Percentiles rank a stretch among this genome's conserved stretches.
Evolutionary conservation across 2,329 filamentous ascomycete genomes (phyloP).

Genomic region (Aureobasidium sp.): DNA sequence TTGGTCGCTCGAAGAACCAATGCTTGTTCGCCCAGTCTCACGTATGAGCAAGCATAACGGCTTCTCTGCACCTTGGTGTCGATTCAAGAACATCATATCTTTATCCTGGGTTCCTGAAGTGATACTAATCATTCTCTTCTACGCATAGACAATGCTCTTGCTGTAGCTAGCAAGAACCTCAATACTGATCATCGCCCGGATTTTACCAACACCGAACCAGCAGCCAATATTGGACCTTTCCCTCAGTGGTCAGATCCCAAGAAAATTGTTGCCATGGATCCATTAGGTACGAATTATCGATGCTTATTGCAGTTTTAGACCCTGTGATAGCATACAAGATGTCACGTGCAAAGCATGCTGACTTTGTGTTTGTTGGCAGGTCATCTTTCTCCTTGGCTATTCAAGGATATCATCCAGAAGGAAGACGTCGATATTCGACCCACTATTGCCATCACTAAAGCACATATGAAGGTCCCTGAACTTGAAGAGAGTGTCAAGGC

Average conservation of each 20-base stretch:
- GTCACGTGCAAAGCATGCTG: background rate
- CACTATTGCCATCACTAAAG: slow-evolving; percentile 84
- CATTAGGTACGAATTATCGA: slow-evolving; percentile 44
- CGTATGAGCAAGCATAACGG: no score
- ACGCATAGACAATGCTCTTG: slow-evolving; percentile 59
- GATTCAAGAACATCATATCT: no score
- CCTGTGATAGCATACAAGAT: no score
- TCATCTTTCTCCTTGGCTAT: slow-evolving; percentile 77
- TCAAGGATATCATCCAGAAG: slow-evolving; percentile 66
- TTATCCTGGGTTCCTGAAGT: no score
- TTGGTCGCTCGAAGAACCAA: background rate
- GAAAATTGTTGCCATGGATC: slow-evolving; percentile 98
- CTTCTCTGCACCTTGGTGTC: no score
- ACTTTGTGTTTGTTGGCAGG: slow-evolving; percentile 27
- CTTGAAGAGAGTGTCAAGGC: slow-evolving; percentile 77
- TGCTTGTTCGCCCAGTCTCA: no score
- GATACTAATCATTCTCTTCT: background rate
- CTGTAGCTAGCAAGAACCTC: slow-evolving; percentile 84
- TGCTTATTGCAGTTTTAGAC: no score
- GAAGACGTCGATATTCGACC: slow-evolving; percentile 80
- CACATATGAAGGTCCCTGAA: slow-evolving; percentile 95
- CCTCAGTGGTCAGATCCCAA: slow-evolving; percentile 61
- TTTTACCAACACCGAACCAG: slow-evolving; percentile 82
- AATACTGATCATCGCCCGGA: slow-evolving; percentile 71
- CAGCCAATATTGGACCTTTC: slow-evolving; percentile 81